A percentile compares a stretch with the other conserved stretches of the same genome.
Conservation (phyloP, 257 asterid genomes). For the Ophiorrhiza pumila region DNA sequence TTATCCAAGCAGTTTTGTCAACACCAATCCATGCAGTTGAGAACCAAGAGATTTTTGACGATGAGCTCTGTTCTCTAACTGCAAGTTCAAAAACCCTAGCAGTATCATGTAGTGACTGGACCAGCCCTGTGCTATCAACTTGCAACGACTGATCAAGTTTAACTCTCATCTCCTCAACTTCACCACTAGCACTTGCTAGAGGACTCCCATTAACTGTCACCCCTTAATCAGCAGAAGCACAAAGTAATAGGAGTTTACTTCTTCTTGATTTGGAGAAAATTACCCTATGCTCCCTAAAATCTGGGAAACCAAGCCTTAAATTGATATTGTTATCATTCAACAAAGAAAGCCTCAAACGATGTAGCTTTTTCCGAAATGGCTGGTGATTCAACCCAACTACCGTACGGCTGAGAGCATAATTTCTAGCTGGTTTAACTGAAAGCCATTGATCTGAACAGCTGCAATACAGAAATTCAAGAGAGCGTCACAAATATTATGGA, state of each 20-base stretch:
- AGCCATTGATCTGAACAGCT: constrained; percentile 58
- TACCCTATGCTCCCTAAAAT: constrained; percentile 35
- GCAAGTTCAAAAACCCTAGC: constrained; percentile 91
- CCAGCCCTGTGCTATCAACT: constrained; percentile 72
- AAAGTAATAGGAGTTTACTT: constrained; percentile 42
- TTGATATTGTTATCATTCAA: constrained; percentile 33
- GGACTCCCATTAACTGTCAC: constrained; percentile 73
- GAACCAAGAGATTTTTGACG: constrained; percentile 79
- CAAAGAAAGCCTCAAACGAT: constrained; percentile 38
- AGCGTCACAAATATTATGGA: constrained; percentile 21
- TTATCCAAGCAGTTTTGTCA: constrained; percentile 81
- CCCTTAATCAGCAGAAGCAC: constrained; percentile 86
- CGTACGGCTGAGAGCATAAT: constrained; percentile 36
- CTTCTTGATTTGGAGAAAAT: constrained; percentile 43
- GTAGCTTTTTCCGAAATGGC: constrained; percentile 46
- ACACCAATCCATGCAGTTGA: constrained; percentile 88
- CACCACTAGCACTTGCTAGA: constrained; percentile 43
- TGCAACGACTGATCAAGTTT: constrained; percentile 65
- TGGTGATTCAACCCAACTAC: constrained; percentile 36
- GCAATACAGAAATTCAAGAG: constrained; percentile 38
- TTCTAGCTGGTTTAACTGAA: constrained; percentile 48
- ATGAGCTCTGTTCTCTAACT: constrained; percentile 58
- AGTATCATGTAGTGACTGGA: constrained; percentile 89
- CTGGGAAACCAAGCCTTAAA: constrained; percentile 33
- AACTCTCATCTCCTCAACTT: constrained; percentile 61